These are phyloP conservation scores for Xerocomellus chrysenteron DNA, from an alignment of 768 basidiomycete species.

Conservation along the genomic window DNA sequence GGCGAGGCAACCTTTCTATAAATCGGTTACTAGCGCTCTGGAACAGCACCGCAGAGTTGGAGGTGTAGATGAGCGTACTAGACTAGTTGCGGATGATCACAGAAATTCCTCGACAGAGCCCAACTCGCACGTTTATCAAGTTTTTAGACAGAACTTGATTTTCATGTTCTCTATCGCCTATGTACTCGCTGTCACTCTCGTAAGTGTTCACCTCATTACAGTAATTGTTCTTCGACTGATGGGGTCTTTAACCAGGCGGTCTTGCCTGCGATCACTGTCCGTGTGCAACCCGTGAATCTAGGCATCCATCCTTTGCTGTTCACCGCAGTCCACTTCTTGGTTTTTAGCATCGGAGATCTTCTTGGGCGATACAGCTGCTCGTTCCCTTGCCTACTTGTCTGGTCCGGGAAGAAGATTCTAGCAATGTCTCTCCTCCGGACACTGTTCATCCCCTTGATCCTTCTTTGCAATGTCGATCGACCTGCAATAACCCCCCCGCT, in stretches of 20 bases:
- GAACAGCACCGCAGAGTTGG: conserved; percentile 37
- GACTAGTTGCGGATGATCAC: conserved; percentile 35
- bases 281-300: conserved; percentile 65
- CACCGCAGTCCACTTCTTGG: conserved; percentile 71
- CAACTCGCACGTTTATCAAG: conserved; percentile 45
- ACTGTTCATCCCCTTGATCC: conserved; percentile 81
- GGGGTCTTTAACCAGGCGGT: conserved; percentile 55
- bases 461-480: conserved; percentile 83
- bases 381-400: conserved; percentile 61
- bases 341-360: conserved; percentile 74
- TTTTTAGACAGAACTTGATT: conserved; percentile 62
- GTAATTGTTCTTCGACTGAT: conserved; percentile 5
- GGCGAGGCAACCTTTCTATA: conserved; percentile 57
- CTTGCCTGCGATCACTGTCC: conserved; percentile 83
- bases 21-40: conserved; percentile 46
- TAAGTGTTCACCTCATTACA: conserved; percentile 34
- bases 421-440: conserved; percentile 66
- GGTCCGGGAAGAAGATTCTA: conserved; percentile 65
- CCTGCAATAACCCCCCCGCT: conserved; percentile 31
- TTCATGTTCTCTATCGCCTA: conserved; percentile 75
- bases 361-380: conserved; percentile 68
- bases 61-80: conserved; percentile 28
- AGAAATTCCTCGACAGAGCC: conserved; percentile 30
- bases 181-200: conserved; percentile 79
- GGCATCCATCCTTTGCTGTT: conserved; percentile 80